phyloP scores from a whole-genome alignment of 148 eudicot species.

The Persicaria maculosa region DNA sequence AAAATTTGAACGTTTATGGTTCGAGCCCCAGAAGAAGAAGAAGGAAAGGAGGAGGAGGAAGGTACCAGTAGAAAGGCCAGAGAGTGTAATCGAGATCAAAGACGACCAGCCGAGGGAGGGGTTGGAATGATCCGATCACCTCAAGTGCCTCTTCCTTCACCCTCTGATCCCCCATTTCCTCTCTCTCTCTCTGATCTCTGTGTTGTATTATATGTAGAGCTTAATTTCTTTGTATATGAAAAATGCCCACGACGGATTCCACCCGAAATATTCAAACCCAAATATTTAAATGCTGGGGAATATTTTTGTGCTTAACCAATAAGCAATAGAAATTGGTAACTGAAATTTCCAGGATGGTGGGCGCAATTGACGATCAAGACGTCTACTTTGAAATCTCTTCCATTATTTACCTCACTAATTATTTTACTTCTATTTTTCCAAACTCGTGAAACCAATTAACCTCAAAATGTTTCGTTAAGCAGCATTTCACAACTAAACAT shows the following conservation, averaged over 20 bases:
- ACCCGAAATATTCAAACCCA: no score
- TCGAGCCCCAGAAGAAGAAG: neutral
- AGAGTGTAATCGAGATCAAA: slow-evolving; percentile 75
- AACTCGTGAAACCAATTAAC: neutral
- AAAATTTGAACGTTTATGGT: neutral
- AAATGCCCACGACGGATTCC: no score
- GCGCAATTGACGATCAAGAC: no score
- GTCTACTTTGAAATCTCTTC: no score
- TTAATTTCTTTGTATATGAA: no score
- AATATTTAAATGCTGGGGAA: no score
- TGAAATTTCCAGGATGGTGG: no score
- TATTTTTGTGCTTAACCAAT: no score
- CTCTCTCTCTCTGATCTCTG: neutral
- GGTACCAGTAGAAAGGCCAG: slow-evolving; percentile 73
- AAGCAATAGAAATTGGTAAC: no score
- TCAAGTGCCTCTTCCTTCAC: slow-evolving; percentile 48
- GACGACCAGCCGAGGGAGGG: slow-evolving; percentile 59
- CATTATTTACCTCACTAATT: no score
- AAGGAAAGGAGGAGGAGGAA: neutral
- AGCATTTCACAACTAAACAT: neutral
- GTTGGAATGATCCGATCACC: slow-evolving; percentile 40
- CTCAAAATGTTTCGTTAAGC: neutral
- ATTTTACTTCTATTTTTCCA: neutral
- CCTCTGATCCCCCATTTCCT: slow-evolving; percentile 49
- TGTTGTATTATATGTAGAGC: no score